A percentile compares a stretch with the other conserved stretches of the same genome.
Evolutionary conservation across 495 filamentous ascomycete genomes (phyloP).

Genomic region (Paragyromitra xinjiangensis): DNA sequence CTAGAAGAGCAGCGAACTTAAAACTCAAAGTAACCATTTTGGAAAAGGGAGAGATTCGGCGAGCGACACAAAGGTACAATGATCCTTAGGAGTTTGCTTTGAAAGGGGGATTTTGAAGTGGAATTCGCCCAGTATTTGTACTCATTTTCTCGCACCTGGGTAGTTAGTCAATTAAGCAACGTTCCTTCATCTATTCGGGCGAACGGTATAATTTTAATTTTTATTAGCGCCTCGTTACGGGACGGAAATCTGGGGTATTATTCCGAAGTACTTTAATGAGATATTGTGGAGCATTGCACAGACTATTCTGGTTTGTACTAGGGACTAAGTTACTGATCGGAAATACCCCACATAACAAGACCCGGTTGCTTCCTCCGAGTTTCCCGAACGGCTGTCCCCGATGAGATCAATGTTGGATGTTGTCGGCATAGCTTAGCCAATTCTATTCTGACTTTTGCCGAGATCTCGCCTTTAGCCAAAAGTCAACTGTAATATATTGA

Average conservation of each 20-base stretch:
- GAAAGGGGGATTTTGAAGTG: not conserved
- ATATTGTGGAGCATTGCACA: not conserved
- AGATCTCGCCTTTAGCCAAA: not conserved
- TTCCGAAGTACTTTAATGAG: not conserved
- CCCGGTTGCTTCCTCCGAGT: not conserved
- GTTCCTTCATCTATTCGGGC: not conserved
- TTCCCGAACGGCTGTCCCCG: not conserved
- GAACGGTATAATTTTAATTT: not conserved
- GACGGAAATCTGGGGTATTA: conserved; percentile 10
- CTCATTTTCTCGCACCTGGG: not conserved
- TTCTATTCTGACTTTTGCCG: not conserved
- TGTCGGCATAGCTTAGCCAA: not conserved
- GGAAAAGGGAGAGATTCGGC: not conserved
- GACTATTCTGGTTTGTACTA: not conserved
- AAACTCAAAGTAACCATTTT: conserved; percentile 28
- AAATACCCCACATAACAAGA: not conserved
- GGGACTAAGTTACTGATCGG: not conserved
- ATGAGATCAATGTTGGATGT: not conserved
- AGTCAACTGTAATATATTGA: not conserved
- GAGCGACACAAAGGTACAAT: not conserved
- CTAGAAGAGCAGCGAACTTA: conserved; percentile 26
- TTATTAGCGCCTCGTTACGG: not conserved
- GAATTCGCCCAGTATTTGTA: conserved; percentile 3
- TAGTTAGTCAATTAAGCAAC: no score
- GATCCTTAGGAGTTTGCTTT: not conserved